Conservation (phyloP, 192 early-diverging fungal species). For the Physocladia obscura region DNA sequence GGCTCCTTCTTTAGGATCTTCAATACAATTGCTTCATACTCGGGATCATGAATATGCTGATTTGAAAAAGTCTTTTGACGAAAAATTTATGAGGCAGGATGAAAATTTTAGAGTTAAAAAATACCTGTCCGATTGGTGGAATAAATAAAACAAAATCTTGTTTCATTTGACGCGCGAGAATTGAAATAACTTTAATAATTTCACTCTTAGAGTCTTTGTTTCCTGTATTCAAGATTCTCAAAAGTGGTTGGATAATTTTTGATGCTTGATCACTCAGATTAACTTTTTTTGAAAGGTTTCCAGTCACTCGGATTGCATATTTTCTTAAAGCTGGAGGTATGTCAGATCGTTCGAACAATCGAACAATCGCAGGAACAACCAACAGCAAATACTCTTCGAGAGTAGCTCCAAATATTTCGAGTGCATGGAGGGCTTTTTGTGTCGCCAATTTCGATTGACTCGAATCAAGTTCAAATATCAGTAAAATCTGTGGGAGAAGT, state of each 20-base stretch:
- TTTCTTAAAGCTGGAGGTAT: slow-evolving; percentile 61
- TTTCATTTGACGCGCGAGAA: slow-evolving; percentile 79
- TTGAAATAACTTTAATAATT: slow-evolving; percentile 80
- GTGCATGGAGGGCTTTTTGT: slow-evolving; percentile 71
- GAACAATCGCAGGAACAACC: slow-evolving; percentile 80
- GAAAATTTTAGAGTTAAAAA: neutral
- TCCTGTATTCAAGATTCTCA: slow-evolving; percentile 62
- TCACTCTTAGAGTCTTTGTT: slow-evolving; percentile 55
- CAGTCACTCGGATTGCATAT: slow-evolving; percentile 69
- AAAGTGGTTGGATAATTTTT: slow-evolving; percentile 80
- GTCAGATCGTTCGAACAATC: slow-evolving; percentile 73
- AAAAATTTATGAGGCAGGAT: neutral
- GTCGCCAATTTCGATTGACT: slow-evolving; percentile 65
- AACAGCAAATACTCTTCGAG: slow-evolving; percentile 92
- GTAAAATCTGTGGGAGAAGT: slow-evolving; percentile 79
- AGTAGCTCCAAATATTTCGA: slow-evolving; percentile 79
- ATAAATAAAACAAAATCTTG: slow-evolving; percentile 85
- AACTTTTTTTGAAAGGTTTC: slow-evolving; percentile 71
- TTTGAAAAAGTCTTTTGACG: slow-evolving; percentile 51
- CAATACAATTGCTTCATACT: slow-evolving; percentile 75
- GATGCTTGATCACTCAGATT: slow-evolving; percentile 84
- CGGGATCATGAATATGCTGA: slow-evolving; percentile 63
- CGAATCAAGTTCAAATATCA: slow-evolving; percentile 77
- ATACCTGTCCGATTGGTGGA: slow-evolving; percentile 79
- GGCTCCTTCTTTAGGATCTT: slow-evolving; percentile 76